Evolutionary conservation across 2,329 filamentous ascomycete species (phyloP), one percentile per base, ranked within the genome.

Genomic region (Stenocarpella maydis): DNA sequence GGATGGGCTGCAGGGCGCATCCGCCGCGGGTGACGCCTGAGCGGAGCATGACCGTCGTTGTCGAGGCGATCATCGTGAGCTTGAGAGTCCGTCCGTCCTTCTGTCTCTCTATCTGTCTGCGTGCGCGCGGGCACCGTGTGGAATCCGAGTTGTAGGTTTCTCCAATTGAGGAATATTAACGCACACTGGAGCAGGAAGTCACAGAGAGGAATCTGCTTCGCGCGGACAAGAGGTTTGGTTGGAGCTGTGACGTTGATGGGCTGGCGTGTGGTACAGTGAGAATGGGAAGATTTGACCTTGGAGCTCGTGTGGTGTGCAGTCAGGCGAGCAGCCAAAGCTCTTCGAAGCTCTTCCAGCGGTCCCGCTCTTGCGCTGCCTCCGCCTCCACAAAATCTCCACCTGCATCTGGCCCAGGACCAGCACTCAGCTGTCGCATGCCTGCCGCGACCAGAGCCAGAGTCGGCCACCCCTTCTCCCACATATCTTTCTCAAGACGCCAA

Each of bases 1-100:
- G 74, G 63, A 73, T 65, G n/a, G 50, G 49, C 34, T 76, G 74
- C 65, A 75, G 76, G 64, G 76, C 71, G 67, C 69, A 68, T 39
- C 72, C 72, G 66, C 64, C 73, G 67, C 77, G 76, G 69, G 73
- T 72, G 65, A 77, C 72, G 73, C 78, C 74, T 37, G 76, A 73
- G 67, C 78, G 77, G 61, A 80, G 72, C 76, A 78, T 75, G 6
- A 74, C 76, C 15, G 75, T 75, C 50, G 77, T 75, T 61, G 77
- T 76, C 45, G 74, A 72, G 45, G 75, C 74, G 68, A 79, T 71
- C 78, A 79, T 79, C 24, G 45, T 69, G 68, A 10, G 39, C 34
- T 43, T 15, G 26, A 12, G 34, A 2, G 34, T 7, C 31, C 10
- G 34, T 37, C 6, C 10, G 34, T 37, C 34, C 12, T 5, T 37